Evolutionary conservation across 192 early-diverging fungal genomes (phyloP).

Genomic region (Rhizoclosmatium sp.): DNA sequence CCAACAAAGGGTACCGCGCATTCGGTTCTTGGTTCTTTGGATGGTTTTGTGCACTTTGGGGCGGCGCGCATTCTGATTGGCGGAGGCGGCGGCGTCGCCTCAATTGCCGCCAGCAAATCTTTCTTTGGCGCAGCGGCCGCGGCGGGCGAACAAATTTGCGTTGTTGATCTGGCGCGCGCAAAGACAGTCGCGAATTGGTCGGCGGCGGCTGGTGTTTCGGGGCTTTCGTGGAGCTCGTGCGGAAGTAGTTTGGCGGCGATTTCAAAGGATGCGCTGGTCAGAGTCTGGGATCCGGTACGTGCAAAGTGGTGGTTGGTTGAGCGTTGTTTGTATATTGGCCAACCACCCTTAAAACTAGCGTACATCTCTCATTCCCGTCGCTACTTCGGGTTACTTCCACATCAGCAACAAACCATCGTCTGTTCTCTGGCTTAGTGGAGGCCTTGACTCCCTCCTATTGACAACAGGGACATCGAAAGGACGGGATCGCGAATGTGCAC

Average conservation of each 20-base stretch:
- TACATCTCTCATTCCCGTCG: background rate
- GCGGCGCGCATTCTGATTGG: too few species aligned
- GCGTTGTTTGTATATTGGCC: background rate
- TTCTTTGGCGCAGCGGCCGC: too few species aligned
- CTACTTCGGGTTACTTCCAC: background rate
- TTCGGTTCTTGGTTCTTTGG: too few species aligned
- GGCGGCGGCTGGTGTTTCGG: background rate
- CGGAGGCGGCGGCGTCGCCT: too few species aligned
- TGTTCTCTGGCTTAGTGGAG: conserved; percentile 21
- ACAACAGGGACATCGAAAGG: conserved; percentile 22
- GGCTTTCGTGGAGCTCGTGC: background rate
- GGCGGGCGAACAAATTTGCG: background rate
- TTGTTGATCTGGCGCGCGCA: background rate
- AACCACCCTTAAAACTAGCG: background rate
- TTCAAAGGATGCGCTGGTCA: conserved; percentile 10
- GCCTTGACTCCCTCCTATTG: conserved; percentile 7
- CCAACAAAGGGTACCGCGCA: too few species aligned
- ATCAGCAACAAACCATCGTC: background rate
- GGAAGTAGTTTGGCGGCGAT: conserved; percentile 1
- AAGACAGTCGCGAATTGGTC: background rate
- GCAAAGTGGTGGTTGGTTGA: background rate
- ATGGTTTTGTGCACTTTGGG: too few species aligned
- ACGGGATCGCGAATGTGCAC: conserved; percentile 30
- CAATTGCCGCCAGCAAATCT: too few species aligned
- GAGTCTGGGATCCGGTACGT: conserved; percentile 18